Evolutionary conservation across 2,329 filamentous ascomycete genomes (phyloP).

Genomic region (Chaetomium strumarium): DNA sequence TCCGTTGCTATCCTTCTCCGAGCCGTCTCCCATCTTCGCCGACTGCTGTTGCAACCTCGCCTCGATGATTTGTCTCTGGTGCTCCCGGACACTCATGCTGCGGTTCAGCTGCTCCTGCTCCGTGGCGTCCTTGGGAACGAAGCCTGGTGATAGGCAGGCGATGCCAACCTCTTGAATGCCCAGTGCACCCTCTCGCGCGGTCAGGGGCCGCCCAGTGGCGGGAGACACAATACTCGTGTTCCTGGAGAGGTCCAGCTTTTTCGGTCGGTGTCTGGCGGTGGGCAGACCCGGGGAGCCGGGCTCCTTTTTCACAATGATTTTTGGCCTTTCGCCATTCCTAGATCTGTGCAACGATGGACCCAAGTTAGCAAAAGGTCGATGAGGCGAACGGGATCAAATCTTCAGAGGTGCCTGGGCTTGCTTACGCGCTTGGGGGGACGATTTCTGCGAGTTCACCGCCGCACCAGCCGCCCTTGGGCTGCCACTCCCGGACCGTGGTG

Average conservation of each 20-base stretch:
- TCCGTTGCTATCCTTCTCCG: slow-evolving; percentile 49
- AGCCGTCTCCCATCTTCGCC: slow-evolving; percentile 63
- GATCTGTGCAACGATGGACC: slow-evolving; percentile 33
- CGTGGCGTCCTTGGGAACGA: slow-evolving; percentile 90
- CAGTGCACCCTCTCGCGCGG: slow-evolving; percentile 63
- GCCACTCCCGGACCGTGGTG: slow-evolving; percentile 47
- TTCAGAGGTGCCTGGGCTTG: slow-evolving; percentile 19
- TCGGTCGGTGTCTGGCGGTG: slow-evolving; percentile 66
- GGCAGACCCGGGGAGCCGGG: slow-evolving; percentile 78
- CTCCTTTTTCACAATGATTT: slow-evolving; percentile 95
- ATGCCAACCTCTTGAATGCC: slow-evolving; percentile 89
- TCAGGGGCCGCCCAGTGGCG: slow-evolving; percentile 62
- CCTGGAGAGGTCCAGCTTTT: slow-evolving; percentile 71
- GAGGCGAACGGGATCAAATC: slow-evolving; percentile 8
- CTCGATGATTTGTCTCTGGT: slow-evolving; percentile 93
- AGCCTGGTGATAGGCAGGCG: slow-evolving; percentile 90
- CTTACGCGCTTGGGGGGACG: slow-evolving; percentile 58
- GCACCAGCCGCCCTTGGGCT: slow-evolving; percentile 44
- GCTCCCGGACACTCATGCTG: slow-evolving; percentile 87
- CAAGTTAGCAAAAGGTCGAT: slow-evolving; percentile 12
- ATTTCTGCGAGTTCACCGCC: slow-evolving; percentile 39
- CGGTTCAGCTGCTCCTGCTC: slow-evolving; percentile 95
- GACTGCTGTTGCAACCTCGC: slow-evolving; percentile 81
- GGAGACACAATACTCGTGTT: slow-evolving; percentile 47
- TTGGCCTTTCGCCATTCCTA: slow-evolving; percentile 54